These are phyloP conservation scores for Lentinula raphanica DNA, from an alignment of 768 basidiomycete genomes.

Conservation along the genomic window DNA sequence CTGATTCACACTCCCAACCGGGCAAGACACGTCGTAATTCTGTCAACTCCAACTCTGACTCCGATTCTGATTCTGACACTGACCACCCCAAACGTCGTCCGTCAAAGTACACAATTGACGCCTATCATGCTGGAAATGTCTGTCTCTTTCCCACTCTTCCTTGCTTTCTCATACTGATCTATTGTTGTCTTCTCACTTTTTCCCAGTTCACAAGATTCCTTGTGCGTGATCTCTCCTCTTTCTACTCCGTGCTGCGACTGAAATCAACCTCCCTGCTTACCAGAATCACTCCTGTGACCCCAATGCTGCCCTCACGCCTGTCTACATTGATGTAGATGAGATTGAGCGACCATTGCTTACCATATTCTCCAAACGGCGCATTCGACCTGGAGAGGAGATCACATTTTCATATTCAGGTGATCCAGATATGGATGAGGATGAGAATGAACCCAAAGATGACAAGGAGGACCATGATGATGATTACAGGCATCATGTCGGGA, in stretches of 20 bases:
- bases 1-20: no score
- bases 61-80: constrained; percentile 10
- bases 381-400: constrained; percentile 63
- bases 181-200: not conserved
- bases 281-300: constrained; percentile 93
- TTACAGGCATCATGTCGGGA: no score
- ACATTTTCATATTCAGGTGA: constrained; percentile 70
- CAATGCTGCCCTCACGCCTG: constrained; percentile 67
- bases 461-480: no score
- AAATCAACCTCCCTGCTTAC: not conserved
- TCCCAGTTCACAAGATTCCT: constrained; percentile 85
- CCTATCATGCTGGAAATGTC: constrained; percentile 84
- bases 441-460: not conserved
- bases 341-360: constrained; percentile 62
- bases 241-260: no score
- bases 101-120: constrained; percentile 65
- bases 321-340: constrained; percentile 75
- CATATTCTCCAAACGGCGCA: constrained; percentile 61
- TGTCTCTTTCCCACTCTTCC: constrained; percentile 21
- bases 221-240: constrained; percentile 37
- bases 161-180: not conserved
- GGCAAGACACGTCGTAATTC: no score
- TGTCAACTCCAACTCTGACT: constrained; percentile 17
- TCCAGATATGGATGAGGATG: constrained; percentile 27
- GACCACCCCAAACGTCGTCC: constrained; percentile 6